Percentiles rank a stretch among this genome's conserved stretches.
Evolutionary conservation across 106 monocot genomes (phyloP).

Genomic region (Phalaenopsis equestris): DNA sequence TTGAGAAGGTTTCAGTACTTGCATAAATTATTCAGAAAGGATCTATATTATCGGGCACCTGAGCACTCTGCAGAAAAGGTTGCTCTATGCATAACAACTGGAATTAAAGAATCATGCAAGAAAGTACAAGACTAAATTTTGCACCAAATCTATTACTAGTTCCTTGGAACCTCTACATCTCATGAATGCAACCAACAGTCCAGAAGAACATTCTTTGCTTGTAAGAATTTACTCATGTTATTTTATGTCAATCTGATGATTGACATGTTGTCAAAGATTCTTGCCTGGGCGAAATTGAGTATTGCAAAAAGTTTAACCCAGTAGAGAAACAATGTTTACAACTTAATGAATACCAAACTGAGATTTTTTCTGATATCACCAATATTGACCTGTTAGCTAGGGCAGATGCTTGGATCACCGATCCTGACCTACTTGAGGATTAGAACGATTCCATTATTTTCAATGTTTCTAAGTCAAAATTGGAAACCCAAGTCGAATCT

Average conservation of each 20-base stretch:
- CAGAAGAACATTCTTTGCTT: conserved; percentile 38
- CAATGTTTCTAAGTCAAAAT: no score
- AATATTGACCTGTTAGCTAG: no score
- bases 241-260: conserved; percentile 26
- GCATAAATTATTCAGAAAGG: conserved; percentile 13
- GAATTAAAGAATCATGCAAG: conserved; percentile 55
- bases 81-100: conserved; percentile 41
- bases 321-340: conserved; percentile 1
- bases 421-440: no score
- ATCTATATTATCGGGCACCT: conserved; percentile 43
- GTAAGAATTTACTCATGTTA: conserved; percentile 22
- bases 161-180: background rate
- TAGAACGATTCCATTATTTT: no score
- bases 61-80: conserved; percentile 34
- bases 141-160: conserved; percentile 14
- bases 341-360: conserved; percentile 8
- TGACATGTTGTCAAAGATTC: background rate
- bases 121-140: conserved; percentile 46
- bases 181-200: conserved; percentile 2
- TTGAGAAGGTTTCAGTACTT: no score
- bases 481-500: no score
- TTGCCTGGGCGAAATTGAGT: background rate
- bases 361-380: conserved; percentile 4
- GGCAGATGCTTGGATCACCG: no score
- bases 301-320: background rate